Evolutionary conservation across 2,329 filamentous ascomycete genomes (phyloP).

Genomic region (Venturia oleaginea): DNA sequence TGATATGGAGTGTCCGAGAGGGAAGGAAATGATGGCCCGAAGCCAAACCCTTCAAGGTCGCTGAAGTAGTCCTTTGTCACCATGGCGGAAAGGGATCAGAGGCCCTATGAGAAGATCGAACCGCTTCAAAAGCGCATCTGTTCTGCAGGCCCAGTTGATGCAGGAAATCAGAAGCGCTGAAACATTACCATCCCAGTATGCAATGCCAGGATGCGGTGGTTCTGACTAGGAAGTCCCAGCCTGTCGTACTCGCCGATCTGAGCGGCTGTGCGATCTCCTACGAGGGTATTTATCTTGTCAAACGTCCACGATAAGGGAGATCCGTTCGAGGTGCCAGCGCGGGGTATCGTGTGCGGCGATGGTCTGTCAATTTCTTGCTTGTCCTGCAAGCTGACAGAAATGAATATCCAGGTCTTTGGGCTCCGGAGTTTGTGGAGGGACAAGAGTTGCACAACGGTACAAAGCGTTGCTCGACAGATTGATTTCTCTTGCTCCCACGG

Average conservation of each 20-base stretch:
- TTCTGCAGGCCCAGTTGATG: neutral
- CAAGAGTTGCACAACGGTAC: neutral
- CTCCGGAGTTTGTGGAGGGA: neutral
- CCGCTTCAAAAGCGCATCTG: neutral
- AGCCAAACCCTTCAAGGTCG: slow-evolving; percentile 33
- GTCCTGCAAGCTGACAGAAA: neutral
- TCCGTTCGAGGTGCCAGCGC: neutral
- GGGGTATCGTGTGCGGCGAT: neutral
- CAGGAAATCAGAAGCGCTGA: neutral
- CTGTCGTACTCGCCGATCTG: neutral
- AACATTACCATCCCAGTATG: neutral
- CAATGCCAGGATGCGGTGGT: neutral
- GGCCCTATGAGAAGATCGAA: neutral
- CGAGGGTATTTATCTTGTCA: slow-evolving; percentile 2
- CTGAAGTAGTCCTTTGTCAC: slow-evolving; percentile 35
- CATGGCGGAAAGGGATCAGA: neutral
- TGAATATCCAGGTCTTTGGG: neutral
- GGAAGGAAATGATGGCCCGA: slow-evolving; percentile 52
- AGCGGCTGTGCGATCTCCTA: neutral
- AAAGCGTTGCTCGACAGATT: neutral
- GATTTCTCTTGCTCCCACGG: neutral
- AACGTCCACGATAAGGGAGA: neutral
- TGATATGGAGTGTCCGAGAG: slow-evolving; percentile 64
- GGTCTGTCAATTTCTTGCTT: neutral
- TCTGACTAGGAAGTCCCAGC: neutral